Evolutionary conservation across 768 basidiomycete species (phyloP), one percentile per base, ranked within the genome.

Genomic region (Symmetrospora coprosmae): DNA sequence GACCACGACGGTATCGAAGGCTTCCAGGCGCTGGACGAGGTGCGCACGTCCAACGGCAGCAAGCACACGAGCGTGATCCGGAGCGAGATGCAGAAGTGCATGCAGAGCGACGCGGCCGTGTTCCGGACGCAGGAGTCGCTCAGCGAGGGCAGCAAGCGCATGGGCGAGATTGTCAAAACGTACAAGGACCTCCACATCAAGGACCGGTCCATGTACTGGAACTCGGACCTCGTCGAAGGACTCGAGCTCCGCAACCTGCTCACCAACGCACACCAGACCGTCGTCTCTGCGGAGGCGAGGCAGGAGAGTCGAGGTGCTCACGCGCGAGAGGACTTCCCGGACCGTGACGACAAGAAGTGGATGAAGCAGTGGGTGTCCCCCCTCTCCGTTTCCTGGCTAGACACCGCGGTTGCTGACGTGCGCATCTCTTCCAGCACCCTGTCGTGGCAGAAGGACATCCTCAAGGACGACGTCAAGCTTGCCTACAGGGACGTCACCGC

Each of bases 171-270:
- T 67, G 91, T 91, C 79, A 81, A 84, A 71, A 87, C 80, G 70
- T 97, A 82, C 74, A 79, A 84, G 66, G 80, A 92, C 41, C 86
- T 99, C 66, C 87, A 91, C 53, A 87, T 94, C 78, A 90, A 94
- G 77, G 94, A 97, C 74, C 80, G 94, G 71, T 88, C 87, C 75
- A 87, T 97, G 91, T 94, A 97, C 74, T 99, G 92, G 94, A 96
- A 97, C 77, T 91, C 88, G 66, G 94, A 99, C 72, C 83, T 99
- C 61, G 79, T 97, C 64, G 94, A 99, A 76, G 97, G 91, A 9
- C 80, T 97, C 55, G 94, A 99, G 73, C 83, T 97, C 38, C 85
- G 91, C 73, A 99, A 97, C 75, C 77, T 94, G 65, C 79, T 94
- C 69, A 90, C 92, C 72, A 87, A 85, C 70, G 94, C 94, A 62